Conservation (phyloP, 331 rosid species). For the Rosa hybrid region DNA sequence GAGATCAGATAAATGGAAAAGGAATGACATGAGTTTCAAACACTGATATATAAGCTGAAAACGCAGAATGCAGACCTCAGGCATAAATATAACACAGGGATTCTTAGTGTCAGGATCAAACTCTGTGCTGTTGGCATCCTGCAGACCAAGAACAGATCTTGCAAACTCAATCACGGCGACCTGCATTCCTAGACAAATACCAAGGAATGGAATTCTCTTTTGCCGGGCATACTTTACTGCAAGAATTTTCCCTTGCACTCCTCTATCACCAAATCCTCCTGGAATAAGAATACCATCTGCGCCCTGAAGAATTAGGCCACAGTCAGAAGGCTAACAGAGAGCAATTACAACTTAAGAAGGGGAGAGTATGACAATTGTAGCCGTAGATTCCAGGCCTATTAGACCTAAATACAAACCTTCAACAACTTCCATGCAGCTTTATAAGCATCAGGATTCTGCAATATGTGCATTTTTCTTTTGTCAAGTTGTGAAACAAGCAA, state of each 20-base stretch:
- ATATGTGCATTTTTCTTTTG: constrained; percentile 22
- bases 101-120: constrained; percentile 70
- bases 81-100: constrained; percentile 92
- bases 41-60: constrained; percentile 29
- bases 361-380: not conserved
- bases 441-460: constrained; percentile 58
- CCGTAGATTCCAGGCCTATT: constrained; percentile 17
- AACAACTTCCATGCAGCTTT: constrained; percentile 81
- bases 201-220: constrained; percentile 72
- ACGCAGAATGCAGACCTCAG: constrained; percentile 57
- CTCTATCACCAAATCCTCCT: constrained; percentile 96
- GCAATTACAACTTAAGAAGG: not conserved
- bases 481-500: constrained; percentile 10
- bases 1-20: constrained; percentile 21
- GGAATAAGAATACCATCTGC: constrained; percentile 90
- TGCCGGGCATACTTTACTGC: constrained; percentile 90
- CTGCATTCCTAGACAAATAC: constrained; percentile 96
- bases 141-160: constrained; percentile 74
- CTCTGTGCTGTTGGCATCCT: constrained; percentile 82
- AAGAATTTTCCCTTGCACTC: constrained; percentile 88
- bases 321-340: constrained; percentile 29
- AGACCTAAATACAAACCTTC: constrained; percentile 53
- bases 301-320: constrained; percentile 49
- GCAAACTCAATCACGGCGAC: constrained; percentile 90
- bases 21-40: not conserved